Evolutionary conservation across 352 stramenopile genomes (phyloP), one percentile per base, ranked within the genome.

Genomic region (Aphanomyces cochlioides): DNA sequence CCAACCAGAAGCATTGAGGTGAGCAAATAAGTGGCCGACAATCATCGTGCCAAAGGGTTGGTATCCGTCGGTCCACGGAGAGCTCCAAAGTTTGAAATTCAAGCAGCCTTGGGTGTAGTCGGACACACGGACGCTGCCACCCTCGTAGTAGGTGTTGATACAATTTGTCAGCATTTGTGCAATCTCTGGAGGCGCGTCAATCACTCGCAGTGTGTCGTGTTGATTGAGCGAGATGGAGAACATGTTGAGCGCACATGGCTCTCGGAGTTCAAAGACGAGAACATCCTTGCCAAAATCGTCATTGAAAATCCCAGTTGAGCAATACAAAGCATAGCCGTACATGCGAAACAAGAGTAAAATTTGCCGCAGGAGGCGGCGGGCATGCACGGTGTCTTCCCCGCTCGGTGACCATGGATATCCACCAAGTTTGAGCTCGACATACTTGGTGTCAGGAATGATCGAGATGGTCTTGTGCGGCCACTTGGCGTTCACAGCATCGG

Each of bases 391-490:
- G 43, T 50, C 43, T 50, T 50, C 43, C 10, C 43, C 43, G 10
- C 10, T 50, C 43, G 43, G 43, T n/a, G 10, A 50, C 43, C 43
- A 50, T 50, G 43, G 43, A 50, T 50, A n/a, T n/a, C 43, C 43
- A n/a, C 43, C 43, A 50, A 50, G 10, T 12, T 50, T 86, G 17
- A 87, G 86, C 36, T 94, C 82, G 13, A 95, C 87, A 64, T 95
- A 94, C 79, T 96, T 87, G 5, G 77, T 72, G 68, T 84, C 81
- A 60, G 90, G 77, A 7, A 95, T 81, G 77, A 95, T 95, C 65
- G 88, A 95, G 75, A 95, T 95, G 53, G 94, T 86, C 3, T 94
- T 82, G 58, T 96, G 88, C 3, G 93, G 73, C 6, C 95, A 76
- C 74, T n/a, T n/a, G 10, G 17, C 17, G 43, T 12, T n/a, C 10